phyloP scores from a whole-genome alignment of 805 yeast species.

The Candida arabinofermentans region DNA sequence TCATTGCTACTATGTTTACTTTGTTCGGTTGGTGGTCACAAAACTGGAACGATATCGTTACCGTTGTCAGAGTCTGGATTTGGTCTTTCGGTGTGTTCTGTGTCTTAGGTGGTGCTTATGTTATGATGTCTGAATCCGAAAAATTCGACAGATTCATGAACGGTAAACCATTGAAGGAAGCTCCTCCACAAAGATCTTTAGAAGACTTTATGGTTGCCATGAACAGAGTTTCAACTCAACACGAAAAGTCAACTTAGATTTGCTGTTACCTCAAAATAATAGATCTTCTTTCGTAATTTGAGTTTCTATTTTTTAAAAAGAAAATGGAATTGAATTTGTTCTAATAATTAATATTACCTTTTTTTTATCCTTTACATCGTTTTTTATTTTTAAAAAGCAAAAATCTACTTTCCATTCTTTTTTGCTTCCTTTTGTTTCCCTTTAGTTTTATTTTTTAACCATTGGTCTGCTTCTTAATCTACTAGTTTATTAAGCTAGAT shows the following conservation, averaged over 20 bases:
- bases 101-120: conserved; percentile 94
- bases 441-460: not conserved
- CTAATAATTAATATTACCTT: not conserved
- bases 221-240: conserved; percentile 88
- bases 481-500: too few species aligned
- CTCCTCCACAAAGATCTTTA: conserved; percentile 59
- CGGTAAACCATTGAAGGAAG: conserved; percentile 65
- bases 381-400: not conserved
- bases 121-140: conserved; percentile 80
- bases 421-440: not conserved
- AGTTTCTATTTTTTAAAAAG: not conserved
- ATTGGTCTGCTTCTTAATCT: not conserved
- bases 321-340: not conserved
- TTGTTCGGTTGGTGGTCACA: conserved; percentile 98
- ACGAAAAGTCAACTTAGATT: conserved; percentile 68
- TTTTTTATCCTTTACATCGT: not conserved
- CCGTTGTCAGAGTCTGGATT: conserved; percentile 91
- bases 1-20: conserved; percentile 88
- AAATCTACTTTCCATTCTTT: not conserved
- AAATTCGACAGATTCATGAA: conserved; percentile 80
- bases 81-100: conserved; percentile 98
- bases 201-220: conserved; percentile 83
- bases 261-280: not conserved
- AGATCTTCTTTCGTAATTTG: not conserved
- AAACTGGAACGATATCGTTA: conserved; percentile 94